These are phyloP conservation scores for Rhodotorula sp. DNA, from an alignment of 1,284 basidiomycete genomes.

Conservation along the genomic window DNA sequence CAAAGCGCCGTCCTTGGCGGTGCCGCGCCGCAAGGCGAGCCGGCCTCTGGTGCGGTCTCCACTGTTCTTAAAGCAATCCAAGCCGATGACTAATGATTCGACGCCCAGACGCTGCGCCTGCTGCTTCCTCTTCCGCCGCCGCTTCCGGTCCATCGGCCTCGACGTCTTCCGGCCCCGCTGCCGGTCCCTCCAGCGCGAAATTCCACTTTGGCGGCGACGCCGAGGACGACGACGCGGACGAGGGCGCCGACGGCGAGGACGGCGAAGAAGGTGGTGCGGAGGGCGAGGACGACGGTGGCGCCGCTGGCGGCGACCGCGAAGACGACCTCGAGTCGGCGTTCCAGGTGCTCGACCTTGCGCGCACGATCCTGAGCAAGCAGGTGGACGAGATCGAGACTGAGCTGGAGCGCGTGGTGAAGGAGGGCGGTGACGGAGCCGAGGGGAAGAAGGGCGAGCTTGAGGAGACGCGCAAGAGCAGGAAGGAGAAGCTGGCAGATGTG, in stretches of 20 bases:
- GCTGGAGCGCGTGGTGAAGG: neutral
- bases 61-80: neutral
- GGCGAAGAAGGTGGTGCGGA: constrained; percentile 13
- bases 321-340: constrained; percentile 46
- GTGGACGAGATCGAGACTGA: neutral
- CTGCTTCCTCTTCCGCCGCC: neutral
- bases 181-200: constrained; percentile 30
- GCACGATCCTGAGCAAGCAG: constrained; percentile 28
- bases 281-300: constrained; percentile 22
- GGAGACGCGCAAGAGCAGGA: constrained; percentile 6
- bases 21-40: constrained; percentile 4
- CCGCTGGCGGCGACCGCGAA: constrained; percentile 30
- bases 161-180: constrained; percentile 22
- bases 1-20: constrained; percentile 43
- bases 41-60: neutral
- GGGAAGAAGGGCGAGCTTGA: neutral
- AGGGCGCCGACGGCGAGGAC: constrained; percentile 19
- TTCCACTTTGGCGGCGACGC: constrained; percentile 43
- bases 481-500: constrained; percentile 41
- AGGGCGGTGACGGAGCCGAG: neutral
- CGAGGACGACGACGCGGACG: constrained; percentile 36
- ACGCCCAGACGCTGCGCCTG: neutral
- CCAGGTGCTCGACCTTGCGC: constrained; percentile 42
- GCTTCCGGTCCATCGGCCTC: constrained; percentile 34
- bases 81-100: too few species aligned